phyloP scores from a whole-genome alignment of 2,329 filamentous ascomycete species.

The Dactylellina sp. region DNA sequence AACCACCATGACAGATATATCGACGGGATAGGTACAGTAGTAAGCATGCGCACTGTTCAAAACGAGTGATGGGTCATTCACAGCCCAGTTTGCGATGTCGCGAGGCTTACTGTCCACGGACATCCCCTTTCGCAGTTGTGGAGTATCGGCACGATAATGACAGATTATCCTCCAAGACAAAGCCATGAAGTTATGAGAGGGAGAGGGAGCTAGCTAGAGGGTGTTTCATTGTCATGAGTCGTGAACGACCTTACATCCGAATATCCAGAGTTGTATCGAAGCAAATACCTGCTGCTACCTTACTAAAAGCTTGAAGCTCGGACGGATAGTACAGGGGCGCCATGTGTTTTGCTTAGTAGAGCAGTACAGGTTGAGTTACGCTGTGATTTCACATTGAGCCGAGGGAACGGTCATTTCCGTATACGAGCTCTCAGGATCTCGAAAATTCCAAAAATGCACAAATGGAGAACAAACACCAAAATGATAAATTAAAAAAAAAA shows the following conservation, averaged over 20 bases:
- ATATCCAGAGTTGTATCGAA: neutral
- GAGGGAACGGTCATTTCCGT: conserved; percentile 38
- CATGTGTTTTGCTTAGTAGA: conserved; percentile 15
- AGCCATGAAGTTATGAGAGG: neutral
- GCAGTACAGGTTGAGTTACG: neutral
- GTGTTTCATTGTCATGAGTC: conserved; percentile 1
- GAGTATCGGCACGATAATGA: conserved; percentile 24
- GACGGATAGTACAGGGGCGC: conserved; percentile 15
- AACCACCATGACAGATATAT: conserved; percentile 28
- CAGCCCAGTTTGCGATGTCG: conserved; percentile 16
- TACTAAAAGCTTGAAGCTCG: conserved; percentile 24
- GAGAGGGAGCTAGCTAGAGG: no score
- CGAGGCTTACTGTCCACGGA: conserved; percentile 29
- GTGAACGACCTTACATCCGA: no score
- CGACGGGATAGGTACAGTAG: neutral
- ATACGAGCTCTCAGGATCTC: conserved; percentile 52
- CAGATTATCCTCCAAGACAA: conserved; percentile 3
- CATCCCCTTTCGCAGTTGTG: conserved; percentile 46
- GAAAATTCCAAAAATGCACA: conserved; percentile 23
- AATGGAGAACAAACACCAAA: neutral
- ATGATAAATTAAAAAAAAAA: neutral
- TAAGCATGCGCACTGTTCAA: conserved; percentile 10
- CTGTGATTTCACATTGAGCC: conserved; percentile 18
- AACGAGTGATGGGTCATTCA: conserved; percentile 25
- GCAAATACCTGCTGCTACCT: no score